These are phyloP conservation scores for Balamuthia mandrillaris DNA, from an alignment of 208 protist species.

Conservation along the genomic window DNA sequence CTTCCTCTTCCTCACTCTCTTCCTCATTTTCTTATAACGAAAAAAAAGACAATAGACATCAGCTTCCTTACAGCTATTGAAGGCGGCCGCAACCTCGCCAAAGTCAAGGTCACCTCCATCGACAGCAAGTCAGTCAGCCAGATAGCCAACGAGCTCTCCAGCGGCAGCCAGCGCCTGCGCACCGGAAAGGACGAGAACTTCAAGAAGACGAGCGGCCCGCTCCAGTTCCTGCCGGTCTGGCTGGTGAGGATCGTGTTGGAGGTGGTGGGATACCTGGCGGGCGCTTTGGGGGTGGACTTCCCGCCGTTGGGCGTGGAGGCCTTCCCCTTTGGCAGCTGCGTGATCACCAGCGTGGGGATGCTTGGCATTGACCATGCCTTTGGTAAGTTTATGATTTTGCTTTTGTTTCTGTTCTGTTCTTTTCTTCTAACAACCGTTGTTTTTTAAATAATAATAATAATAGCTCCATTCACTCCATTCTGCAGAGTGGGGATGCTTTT, in stretches of 20 bases:
- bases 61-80: constrained; percentile 28
- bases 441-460: too few relatives aligned
- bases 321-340: constrained; percentile 4
- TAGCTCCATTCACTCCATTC: constrained; percentile 27
- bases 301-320: constrained; percentile 19
- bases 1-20: too few relatives aligned
- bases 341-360: constrained; percentile 27
- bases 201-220: constrained; percentile 28
- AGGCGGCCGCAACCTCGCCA: constrained; percentile 25
- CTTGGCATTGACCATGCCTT: constrained; percentile 26
- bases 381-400: too few relatives aligned
- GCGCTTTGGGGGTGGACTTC: neutral
- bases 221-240: neutral
- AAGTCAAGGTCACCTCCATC: constrained; percentile 8
- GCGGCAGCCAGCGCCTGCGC: constrained; percentile 6
- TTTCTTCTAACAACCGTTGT: too few relatives aligned
- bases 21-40: too few relatives aligned
- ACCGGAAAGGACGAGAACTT: constrained; percentile 26
- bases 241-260: constrained; percentile 7
- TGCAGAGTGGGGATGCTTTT: neutral
- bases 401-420: too few relatives aligned
- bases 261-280: neutral
- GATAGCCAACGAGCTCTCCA: neutral
- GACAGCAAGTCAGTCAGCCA: neutral
- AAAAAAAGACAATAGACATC: too few relatives aligned